These are phyloP conservation scores for Anthracocystis setariae DNA, from an alignment of 1,284 basidiomycete genomes.

Conservation along the genomic window DNA sequence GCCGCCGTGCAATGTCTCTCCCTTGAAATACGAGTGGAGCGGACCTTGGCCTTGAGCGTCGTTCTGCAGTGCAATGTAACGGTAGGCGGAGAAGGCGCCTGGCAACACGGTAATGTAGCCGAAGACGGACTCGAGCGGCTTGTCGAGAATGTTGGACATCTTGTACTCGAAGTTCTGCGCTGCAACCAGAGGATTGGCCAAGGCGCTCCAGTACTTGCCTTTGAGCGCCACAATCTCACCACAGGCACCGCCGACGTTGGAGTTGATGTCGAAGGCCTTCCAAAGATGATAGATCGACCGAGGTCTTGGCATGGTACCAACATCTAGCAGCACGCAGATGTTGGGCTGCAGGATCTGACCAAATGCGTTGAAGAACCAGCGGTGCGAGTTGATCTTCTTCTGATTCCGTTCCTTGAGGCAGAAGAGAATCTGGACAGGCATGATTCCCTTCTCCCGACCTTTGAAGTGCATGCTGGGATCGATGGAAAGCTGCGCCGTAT, in stretches of 20 bases:
- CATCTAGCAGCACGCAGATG: slow-evolving; percentile 92
- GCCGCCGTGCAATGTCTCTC: slow-evolving; percentile 75
- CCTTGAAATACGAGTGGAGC: slow-evolving; percentile 91
- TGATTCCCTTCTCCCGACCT: slow-evolving; percentile 76
- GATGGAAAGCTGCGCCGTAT: slow-evolving; percentile 76
- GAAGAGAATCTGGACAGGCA: slow-evolving; percentile 92
- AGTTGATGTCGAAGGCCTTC: slow-evolving; percentile 97
- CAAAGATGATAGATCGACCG: slow-evolving; percentile 86
- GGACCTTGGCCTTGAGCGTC: slow-evolving; percentile 84
- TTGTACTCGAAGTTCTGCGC: slow-evolving; percentile 68
- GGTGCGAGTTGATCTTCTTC: slow-evolving; percentile 83
- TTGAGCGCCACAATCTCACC: slow-evolving; percentile 95
- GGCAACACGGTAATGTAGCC: slow-evolving; percentile 93
- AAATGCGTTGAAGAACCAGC: slow-evolving; percentile 70
- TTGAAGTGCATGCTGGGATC: slow-evolving; percentile 83
- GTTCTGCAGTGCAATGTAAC: slow-evolving; percentile 88
- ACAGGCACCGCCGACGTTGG: slow-evolving; percentile 93
- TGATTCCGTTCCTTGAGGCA: slow-evolving; percentile 70
- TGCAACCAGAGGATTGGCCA: slow-evolving; percentile 79
- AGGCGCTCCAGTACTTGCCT: slow-evolving; percentile 74
- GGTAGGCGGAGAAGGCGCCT: slow-evolving; percentile 85
- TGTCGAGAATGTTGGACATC: slow-evolving; percentile 64
- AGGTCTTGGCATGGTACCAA: slow-evolving; percentile 82
- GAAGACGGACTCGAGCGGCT: slow-evolving; percentile 78
- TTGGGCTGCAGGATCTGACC: slow-evolving; percentile 73